Percentiles rank a stretch among this genome's conserved stretches.
These are phyloP conservation scores for Microcyclospora tardicrescens DNA, from an alignment of 2,329 filamentous ascomycete genomes.

Conservation along the genomic window DNA sequence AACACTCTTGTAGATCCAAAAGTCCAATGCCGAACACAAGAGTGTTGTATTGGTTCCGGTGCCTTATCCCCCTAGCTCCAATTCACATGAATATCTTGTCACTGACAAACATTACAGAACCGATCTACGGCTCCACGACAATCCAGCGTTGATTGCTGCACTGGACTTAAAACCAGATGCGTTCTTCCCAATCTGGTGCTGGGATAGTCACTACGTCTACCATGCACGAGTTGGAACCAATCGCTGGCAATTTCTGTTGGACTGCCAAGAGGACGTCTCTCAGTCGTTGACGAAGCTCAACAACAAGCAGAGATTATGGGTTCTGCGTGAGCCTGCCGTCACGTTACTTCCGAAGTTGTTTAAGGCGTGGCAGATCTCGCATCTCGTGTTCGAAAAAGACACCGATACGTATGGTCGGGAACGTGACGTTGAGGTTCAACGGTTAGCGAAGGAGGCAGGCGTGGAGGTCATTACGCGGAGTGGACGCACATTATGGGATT, in stretches of 20 bases:
- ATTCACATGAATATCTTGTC: neutral
- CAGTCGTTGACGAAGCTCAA: constrained; percentile 56
- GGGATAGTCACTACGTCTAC: constrained; percentile 72
- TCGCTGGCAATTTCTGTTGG: constrained; percentile 62
- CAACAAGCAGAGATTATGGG: constrained; percentile 54
- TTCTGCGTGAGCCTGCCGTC: constrained; percentile 59
- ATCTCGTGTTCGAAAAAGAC: constrained; percentile 68
- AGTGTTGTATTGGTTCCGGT: constrained; percentile 53
- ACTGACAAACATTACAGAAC: constrained; percentile 45
- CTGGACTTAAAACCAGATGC: constrained; percentile 58
- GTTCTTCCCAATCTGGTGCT: constrained; percentile 66
- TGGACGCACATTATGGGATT: constrained; percentile 62
- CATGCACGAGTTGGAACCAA: constrained; percentile 56
- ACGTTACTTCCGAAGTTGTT: constrained; percentile 61
- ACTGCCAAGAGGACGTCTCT: constrained; percentile 61
- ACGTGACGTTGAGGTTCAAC: constrained; percentile 47
- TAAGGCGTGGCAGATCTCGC: constrained; percentile 59
- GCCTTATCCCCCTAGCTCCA: neutral
- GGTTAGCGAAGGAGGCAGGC: constrained; percentile 50
- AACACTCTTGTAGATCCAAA: too few species aligned
- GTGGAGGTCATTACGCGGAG: constrained; percentile 52
- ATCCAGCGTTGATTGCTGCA: constrained; percentile 58
- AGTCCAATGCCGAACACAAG: constrained; percentile 28
- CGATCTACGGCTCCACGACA: constrained; percentile 65
- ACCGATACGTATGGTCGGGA: constrained; percentile 59